Evolutionary conservation across 2,329 filamentous ascomycete species (phyloP).

Genomic region (Talaromyces sp.): DNA sequence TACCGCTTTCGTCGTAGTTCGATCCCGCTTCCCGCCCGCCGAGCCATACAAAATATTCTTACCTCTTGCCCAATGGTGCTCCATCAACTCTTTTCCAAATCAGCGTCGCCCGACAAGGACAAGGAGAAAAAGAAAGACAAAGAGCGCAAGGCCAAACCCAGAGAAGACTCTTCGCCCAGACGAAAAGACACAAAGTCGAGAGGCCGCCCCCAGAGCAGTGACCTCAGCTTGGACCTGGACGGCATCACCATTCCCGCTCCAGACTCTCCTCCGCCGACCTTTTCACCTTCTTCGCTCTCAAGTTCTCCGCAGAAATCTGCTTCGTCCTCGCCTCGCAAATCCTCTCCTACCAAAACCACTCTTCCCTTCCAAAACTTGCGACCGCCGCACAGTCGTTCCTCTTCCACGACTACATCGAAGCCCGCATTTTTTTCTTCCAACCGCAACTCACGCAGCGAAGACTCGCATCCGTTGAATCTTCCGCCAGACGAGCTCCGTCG

Average conservation of each 20-base stretch:
- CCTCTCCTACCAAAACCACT: slow-evolving; percentile 23
- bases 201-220: background rate
- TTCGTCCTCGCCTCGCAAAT: slow-evolving; percentile 15
- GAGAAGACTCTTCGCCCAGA: background rate
- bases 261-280: slow-evolving; percentile 13
- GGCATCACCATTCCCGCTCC: slow-evolving; percentile 13
- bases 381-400: slow-evolving; percentile 30
- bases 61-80: slow-evolving; percentile 31
- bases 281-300: slow-evolving; percentile 14
- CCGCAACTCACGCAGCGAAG: slow-evolving; percentile 51
- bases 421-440: slow-evolving; percentile 34
- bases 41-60: slow-evolving; percentile 13
- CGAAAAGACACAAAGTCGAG: slow-evolving; percentile 5
- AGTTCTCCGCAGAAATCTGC: slow-evolving; percentile 24
- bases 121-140: slow-evolving; percentile 25
- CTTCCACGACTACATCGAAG: slow-evolving; percentile 27
- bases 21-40: slow-evolving; percentile 27
- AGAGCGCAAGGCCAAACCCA: slow-evolving; percentile 15
- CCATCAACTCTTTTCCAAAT: slow-evolving; percentile 39
- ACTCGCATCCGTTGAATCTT: slow-evolving; percentile 85
- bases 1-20: slow-evolving; percentile 42
- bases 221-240: slow-evolving; percentile 5
- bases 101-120: slow-evolving; percentile 24
- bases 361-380: slow-evolving; percentile 17
- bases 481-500: slow-evolving; percentile 84